phyloP scores from a whole-genome alignment of 2,329 filamentous ascomycete genomes.

The Microcyclospora tardicrescens region DNA sequence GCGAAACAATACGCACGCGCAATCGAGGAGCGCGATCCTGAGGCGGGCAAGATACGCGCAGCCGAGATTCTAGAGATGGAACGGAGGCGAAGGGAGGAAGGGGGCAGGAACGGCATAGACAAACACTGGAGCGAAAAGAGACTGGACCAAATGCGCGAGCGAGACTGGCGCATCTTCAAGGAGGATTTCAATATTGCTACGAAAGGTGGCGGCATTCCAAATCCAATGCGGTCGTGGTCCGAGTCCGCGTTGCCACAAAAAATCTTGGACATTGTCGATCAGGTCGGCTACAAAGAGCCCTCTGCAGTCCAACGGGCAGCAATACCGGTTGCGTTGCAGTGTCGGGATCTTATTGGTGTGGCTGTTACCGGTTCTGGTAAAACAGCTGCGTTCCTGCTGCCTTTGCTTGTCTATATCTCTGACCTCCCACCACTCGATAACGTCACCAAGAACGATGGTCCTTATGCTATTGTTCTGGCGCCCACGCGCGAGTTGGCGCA shows the following conservation, averaged over 20 bases:
- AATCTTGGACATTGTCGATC: slow-evolving; percentile 66
- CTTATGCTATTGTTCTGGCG: slow-evolving; percentile 92
- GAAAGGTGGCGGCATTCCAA: slow-evolving; percentile 81
- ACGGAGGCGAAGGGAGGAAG: slow-evolving; percentile 59
- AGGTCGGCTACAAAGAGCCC: slow-evolving; percentile 83
- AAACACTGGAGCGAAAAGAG: slow-evolving; percentile 95
- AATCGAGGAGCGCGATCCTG: slow-evolving; percentile 60
- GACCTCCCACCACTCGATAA: slow-evolving; percentile 77
- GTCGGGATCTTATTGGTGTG: slow-evolving; percentile 92
- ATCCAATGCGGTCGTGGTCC: slow-evolving; percentile 89
- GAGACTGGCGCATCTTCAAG: slow-evolving; percentile 99
- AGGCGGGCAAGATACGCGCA: slow-evolving; percentile 64
- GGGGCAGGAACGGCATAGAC: slow-evolving; percentile 60
- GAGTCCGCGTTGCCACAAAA: slow-evolving; percentile 70
- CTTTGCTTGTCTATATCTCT: slow-evolving; percentile 86
- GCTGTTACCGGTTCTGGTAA: slow-evolving; percentile 98
- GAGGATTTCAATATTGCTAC: slow-evolving; percentile 96
- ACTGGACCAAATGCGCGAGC: slow-evolving; percentile 84
- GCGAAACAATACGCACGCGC: slow-evolving; percentile 50
- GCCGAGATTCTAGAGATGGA: slow-evolving; percentile 77
- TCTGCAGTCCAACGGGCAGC: slow-evolving; percentile 85
- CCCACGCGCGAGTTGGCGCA: slow-evolving; percentile 96
- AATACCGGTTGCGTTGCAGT: slow-evolving; percentile 87
- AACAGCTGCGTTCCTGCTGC: slow-evolving; percentile 87
- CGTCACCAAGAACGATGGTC: slow-evolving; percentile 80